phyloP scores from a whole-genome alignment of 148 eudicot genomes.

The Vaccinium macrocarpon region DNA sequence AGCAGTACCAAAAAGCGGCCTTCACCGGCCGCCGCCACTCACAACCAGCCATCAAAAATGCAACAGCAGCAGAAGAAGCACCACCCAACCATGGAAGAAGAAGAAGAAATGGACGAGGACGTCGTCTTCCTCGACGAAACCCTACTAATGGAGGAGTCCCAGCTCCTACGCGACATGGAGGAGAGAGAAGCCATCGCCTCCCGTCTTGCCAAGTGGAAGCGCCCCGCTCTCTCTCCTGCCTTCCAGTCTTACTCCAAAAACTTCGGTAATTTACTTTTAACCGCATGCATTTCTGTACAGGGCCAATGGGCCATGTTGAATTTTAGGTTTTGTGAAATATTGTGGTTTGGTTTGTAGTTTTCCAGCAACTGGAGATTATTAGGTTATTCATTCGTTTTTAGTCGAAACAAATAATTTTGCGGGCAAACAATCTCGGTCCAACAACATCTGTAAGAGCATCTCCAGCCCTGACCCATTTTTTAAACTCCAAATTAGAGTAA shows the following conservation, averaged over 20 bases:
- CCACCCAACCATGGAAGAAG: slow-evolving; percentile 52
- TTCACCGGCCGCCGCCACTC: slow-evolving; percentile 37
- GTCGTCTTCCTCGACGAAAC: slow-evolving; percentile 69
- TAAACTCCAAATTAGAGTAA: background rate
- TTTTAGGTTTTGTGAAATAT: too few species aligned
- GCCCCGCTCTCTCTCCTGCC: slow-evolving; percentile 48
- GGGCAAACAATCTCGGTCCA: too few species aligned
- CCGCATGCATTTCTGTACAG: background rate
- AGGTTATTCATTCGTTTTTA: too few species aligned
- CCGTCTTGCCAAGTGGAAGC: slow-evolving; percentile 75
- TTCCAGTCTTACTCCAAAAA: slow-evolving; percentile 40
- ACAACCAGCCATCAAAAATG: background rate
- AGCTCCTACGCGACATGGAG: slow-evolving; percentile 56
- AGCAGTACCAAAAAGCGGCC: slow-evolving; percentile 45
- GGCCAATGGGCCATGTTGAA: background rate
- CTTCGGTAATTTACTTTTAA: slow-evolving; percentile 35
- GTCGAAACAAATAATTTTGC: too few species aligned
- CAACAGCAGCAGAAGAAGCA: slow-evolving; percentile 37
- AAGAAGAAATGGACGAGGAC: slow-evolving; percentile 84
- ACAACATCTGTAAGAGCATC: too few species aligned
- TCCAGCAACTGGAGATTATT: too few species aligned
- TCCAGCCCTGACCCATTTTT: too few species aligned
- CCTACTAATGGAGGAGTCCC: slow-evolving; percentile 50
- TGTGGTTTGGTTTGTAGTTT: too few species aligned
- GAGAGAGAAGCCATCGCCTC: slow-evolving; percentile 47